Evolutionary conservation across 2,329 filamentous ascomycete species (phyloP).

Genomic region (Neurospora sp.): DNA sequence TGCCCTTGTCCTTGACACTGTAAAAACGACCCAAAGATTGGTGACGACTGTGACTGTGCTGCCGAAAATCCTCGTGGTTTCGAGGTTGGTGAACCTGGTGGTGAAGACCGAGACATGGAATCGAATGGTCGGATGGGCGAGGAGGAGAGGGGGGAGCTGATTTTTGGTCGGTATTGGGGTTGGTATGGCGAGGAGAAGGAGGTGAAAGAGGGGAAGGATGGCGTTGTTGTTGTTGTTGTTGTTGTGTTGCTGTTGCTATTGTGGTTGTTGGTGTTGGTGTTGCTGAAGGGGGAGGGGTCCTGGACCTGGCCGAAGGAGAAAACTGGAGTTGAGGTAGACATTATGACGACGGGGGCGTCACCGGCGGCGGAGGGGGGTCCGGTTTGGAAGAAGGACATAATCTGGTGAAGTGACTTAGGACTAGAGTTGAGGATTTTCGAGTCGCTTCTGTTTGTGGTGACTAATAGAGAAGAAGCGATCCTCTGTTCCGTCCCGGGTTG

Average conservation of each 20-base stretch:
- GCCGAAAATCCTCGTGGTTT: background rate
- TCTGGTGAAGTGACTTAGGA: background rate
- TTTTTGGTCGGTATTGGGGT: conserved; percentile 27
- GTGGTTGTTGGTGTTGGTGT: background rate
- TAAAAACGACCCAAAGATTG: conserved; percentile 12
- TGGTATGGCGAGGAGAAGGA: conserved; percentile 24
- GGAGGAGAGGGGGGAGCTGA: conserved; percentile 49
- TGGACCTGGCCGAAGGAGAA: conserved; percentile 25
- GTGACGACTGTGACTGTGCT: conserved; percentile 25
- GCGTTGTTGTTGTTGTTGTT: conserved; percentile 14
- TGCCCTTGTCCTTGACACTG: background rate
- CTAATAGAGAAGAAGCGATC: background rate
- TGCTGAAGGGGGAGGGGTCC: background rate
- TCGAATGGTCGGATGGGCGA: conserved; percentile 43
- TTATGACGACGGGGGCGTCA: conserved; percentile 19
- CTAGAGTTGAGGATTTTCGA: background rate
- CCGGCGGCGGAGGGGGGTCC: background rate
- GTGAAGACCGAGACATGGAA: background rate
- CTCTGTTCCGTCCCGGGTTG: background rate
- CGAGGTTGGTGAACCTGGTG: background rate
- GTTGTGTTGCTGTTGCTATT: background rate
- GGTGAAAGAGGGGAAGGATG: conserved; percentile 8
- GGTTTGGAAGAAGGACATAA: background rate
- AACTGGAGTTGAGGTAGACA: conserved; percentile 24
- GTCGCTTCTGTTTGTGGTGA: background rate